phyloP scores from a whole-genome alignment of 345 rosid species.

The Alliaria petiolata region DNA sequence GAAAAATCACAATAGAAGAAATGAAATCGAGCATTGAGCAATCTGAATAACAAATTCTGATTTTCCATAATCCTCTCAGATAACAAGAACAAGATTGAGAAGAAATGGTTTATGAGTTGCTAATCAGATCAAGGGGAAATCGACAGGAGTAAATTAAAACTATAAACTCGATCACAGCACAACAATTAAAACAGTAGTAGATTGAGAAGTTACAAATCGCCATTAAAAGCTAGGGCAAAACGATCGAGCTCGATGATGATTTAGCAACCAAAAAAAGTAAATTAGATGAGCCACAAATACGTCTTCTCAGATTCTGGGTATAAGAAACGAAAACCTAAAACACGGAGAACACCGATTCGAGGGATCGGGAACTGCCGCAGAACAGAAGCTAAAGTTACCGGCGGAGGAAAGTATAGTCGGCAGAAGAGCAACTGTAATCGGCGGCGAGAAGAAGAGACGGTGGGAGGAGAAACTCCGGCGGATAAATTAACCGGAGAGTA shows the following conservation, averaged over 20 bases:
- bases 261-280: not conserved
- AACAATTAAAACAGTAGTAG: not conserved
- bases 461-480: constrained; percentile 2
- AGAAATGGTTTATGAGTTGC: too few species aligned
- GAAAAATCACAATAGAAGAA: not conserved
- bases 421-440: not conserved
- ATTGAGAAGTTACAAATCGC: not conserved
- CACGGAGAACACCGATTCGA: not conserved
- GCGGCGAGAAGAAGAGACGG: constrained; percentile 9
- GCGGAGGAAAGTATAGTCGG: not conserved
- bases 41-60: too few species aligned
- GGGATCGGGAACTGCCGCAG: constrained; percentile 6
- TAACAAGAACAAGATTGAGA: too few species aligned
- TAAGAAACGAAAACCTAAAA: not conserved
- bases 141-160: not conserved
- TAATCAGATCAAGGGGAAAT: too few species aligned
- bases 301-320: not conserved
- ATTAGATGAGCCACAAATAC: not conserved
- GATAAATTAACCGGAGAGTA: not conserved
- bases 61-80: too few species aligned
- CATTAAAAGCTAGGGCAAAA: constrained; percentile 13
- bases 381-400: not conserved
- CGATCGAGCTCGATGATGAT: constrained; percentile 5
- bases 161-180: not conserved
- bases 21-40: constrained; percentile 5